Evolutionary conservation across 768 basidiomycete genomes (phyloP).

Genomic region (Boletus eberwhitei): DNA sequence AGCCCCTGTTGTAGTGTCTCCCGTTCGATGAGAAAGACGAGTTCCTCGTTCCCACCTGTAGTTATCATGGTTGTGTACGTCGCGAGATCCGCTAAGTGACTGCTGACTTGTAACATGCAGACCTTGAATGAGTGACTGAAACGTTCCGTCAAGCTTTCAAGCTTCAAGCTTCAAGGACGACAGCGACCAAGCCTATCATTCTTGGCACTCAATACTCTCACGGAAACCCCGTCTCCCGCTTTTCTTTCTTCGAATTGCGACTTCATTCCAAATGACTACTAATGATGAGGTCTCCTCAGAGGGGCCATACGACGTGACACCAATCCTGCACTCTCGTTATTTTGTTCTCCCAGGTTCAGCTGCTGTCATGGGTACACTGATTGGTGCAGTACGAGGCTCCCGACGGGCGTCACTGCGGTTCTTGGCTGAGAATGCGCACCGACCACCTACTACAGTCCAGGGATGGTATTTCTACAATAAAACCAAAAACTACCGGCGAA

Average conservation of each 20-base stretch:
- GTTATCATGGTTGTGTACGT: too few species aligned
- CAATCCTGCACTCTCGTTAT: constrained; percentile 43
- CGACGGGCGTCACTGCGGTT: constrained; percentile 72
- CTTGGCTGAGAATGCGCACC: constrained; percentile 90
- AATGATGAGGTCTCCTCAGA: constrained; percentile 5
- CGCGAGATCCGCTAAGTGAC: too few species aligned
- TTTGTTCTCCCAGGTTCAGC: constrained; percentile 61
- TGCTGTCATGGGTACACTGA: constrained; percentile 56
- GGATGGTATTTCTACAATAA: constrained; percentile 98
- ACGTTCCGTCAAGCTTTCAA: neutral
- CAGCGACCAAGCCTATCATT: neutral
- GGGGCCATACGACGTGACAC: constrained; percentile 28
- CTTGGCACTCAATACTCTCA: neutral
- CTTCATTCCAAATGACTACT: constrained; percentile 16
- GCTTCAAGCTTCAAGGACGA: too few species aligned
- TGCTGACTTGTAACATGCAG: neutral
- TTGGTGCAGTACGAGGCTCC: constrained; percentile 73
- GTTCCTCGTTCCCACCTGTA: neutral
- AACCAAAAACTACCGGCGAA: constrained; percentile 88
- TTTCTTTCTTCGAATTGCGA: neutral
- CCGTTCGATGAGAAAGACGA: neutral
- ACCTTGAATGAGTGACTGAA: neutral
- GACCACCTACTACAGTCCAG: constrained; percentile 76
- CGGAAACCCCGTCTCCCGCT: neutral
- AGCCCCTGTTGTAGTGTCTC: neutral